Evolutionary conservation across 1,284 basidiomycete genomes (phyloP).

Genomic region (Trametes sp.): DNA sequence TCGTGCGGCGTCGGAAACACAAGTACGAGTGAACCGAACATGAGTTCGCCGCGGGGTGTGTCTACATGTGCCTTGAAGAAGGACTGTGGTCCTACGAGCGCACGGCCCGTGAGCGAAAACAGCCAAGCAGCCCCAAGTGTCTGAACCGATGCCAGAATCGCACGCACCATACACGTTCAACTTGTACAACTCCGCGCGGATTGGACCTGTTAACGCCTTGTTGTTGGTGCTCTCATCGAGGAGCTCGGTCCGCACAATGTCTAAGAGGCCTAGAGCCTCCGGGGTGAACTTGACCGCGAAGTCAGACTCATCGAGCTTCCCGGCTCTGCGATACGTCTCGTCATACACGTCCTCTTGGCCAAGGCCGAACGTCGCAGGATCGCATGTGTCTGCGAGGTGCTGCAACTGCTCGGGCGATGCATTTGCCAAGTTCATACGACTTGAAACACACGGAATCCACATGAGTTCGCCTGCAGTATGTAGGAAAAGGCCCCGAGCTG

Average conservation of each 20-base stretch:
- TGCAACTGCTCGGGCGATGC: slow-evolving; percentile 24
- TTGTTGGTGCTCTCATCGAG: slow-evolving; percentile 28
- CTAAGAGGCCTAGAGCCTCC: slow-evolving; percentile 33
- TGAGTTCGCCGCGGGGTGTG: slow-evolving; percentile 33
- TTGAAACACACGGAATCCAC: neutral
- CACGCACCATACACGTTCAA: slow-evolving; percentile 25
- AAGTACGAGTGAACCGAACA: slow-evolving; percentile 53
- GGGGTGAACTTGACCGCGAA: slow-evolving; percentile 42
- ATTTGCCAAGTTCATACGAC: slow-evolving; percentile 17
- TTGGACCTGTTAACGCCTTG: slow-evolving; percentile 21
- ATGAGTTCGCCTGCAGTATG: neutral
- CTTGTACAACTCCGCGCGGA: slow-evolving; percentile 39
- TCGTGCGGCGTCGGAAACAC: slow-evolving; percentile 51
- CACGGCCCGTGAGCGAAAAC: neutral
- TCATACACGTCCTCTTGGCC: slow-evolving; percentile 32
- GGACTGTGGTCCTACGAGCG: slow-evolving; percentile 24
- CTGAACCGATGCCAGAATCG: neutral
- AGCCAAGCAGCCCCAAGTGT: neutral
- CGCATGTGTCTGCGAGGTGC: slow-evolving; percentile 29
- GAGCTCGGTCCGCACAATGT: slow-evolving; percentile 34
- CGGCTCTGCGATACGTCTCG: slow-evolving; percentile 37
- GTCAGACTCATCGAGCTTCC: slow-evolving; percentile 35
- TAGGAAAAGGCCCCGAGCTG: neutral
- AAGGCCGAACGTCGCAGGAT: slow-evolving; percentile 35
- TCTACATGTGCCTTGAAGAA: slow-evolving; percentile 41